Base-by-base conservation (phyloP, 1,284 basidiomycete genomes). In the Ustilago lituana region DNA sequence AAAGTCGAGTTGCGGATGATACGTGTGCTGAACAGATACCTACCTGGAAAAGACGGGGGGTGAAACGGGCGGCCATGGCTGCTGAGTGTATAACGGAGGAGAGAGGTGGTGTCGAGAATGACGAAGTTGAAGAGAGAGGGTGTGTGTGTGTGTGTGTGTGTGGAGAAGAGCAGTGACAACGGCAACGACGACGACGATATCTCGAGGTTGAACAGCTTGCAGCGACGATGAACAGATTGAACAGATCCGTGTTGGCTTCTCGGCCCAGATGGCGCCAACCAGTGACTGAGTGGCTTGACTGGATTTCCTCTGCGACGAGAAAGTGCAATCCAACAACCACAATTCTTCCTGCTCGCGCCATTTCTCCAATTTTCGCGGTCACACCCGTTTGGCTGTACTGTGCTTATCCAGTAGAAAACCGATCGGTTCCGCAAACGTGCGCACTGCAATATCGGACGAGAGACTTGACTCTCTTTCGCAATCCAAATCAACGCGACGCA, bases 41-140 rank as follows among this genome's bases (percentile, higher is more conserved):
- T 58, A 73, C 71, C 67, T 74, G 72, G 53, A 67, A 47, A 47
- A 74, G 60, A 51, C 68, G 72, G 38, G 72, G 72, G 36, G 72
- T 63, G 63, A 71, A 71, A 23, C 72, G 72, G 43, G 68, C 55
- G 59, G 68, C 72, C 68, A 74, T 74, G 46, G 23, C 47, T 52
- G 58, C 35, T 53, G 33, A 24, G 20, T 37, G 35, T n/a, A 29
- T 19, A 43, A 32, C 20, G 23, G 12, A 23, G 39, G 14, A 15
- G n/a, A 37, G 36, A 57, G 33, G 40, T 15, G 39, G 17, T 37
- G 17, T 35, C 17, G 44, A 43, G 19, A 33, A 17, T 14, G 38
- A 29, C 27, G 27, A 12, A 29, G n/a, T n/a, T n/a, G 12, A 29
- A 29, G 27, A 12, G 27, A 10, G 17, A 31, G 38, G 31, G 15